These are phyloP conservation scores for Pulveroboletus sp. DNA, from an alignment of 768 basidiomycete species.

Conservation along the genomic window DNA sequence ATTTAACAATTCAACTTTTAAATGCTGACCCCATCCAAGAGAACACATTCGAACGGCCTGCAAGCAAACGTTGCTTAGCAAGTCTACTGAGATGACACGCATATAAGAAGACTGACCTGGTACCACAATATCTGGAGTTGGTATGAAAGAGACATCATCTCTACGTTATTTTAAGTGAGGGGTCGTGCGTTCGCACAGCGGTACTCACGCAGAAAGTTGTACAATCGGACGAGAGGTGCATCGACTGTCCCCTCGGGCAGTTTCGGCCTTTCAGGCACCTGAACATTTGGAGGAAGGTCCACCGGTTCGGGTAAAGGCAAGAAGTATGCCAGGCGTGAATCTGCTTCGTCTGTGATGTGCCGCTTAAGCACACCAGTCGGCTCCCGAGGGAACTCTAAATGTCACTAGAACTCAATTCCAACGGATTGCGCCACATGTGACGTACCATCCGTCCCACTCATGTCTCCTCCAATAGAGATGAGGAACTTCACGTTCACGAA, in stretches of 20 bases:
- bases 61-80: not conserved
- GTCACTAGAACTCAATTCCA: not conserved
- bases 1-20: constrained; percentile 65
- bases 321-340: constrained; percentile 62
- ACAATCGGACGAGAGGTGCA: constrained; percentile 78
- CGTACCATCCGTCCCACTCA: constrained; percentile 65
- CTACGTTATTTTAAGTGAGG: constrained; percentile 34
- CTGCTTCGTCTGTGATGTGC: constrained; percentile 69
- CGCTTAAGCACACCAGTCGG: constrained; percentile 60
- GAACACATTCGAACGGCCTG: constrained; percentile 71
- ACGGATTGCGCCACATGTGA: not conserved
- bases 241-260: constrained; percentile 64
- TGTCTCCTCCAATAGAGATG: constrained; percentile 67
- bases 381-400: constrained; percentile 65
- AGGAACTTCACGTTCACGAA: constrained; percentile 74
- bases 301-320: constrained; percentile 43
- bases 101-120: constrained; percentile 41
- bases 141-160: constrained; percentile 89
- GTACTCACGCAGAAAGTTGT: constrained; percentile 82
- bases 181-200: not conserved
- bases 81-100: not conserved
- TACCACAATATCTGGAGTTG: constrained; percentile 87
- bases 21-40: constrained; percentile 81
- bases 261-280: constrained; percentile 41
- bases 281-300: constrained; percentile 37